Conservation (phyloP, 2,329 filamentous ascomycete species). For the Exophiala dermatitidis region DNA sequence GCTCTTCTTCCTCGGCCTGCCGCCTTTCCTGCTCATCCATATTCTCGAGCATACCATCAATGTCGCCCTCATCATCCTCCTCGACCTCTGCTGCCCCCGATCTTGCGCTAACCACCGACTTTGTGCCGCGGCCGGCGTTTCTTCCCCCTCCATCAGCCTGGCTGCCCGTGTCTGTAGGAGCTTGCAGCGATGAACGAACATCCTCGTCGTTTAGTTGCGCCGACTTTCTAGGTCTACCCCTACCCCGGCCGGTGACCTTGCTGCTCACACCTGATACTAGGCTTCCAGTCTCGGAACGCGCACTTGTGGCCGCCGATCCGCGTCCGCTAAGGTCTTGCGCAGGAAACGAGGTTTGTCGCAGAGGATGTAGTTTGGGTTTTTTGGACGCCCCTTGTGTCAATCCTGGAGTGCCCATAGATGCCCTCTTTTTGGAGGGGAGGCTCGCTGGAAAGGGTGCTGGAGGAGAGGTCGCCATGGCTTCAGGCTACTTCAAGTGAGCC, state of each 20-base stretch:
- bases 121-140: constrained; percentile 12
- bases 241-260: constrained; percentile 20
- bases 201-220: constrained; percentile 23
- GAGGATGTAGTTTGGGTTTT: constrained; percentile 35
- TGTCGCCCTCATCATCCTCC: constrained; percentile 26
- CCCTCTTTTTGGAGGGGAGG: constrained; percentile 35
- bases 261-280: constrained; percentile 21
- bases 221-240: constrained; percentile 26
- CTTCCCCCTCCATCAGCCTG: constrained; percentile 12
- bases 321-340: constrained; percentile 19
- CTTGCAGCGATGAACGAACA: constrained; percentile 9
- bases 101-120: constrained; percentile 22
- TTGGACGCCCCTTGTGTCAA: constrained; percentile 31
- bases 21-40: constrained; percentile 23
- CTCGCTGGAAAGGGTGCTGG: constrained; percentile 21
- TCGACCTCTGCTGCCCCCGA: constrained; percentile 25
- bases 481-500: not conserved
- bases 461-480: constrained; percentile 25
- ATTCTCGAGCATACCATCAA: constrained; percentile 24
- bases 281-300: constrained; percentile 27
- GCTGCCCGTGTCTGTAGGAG: constrained; percentile 9
- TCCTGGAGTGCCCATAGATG: constrained; percentile 36
- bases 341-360: constrained; percentile 43
- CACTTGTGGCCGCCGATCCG: constrained; percentile 16
- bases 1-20: constrained; percentile 23